Percentiles rank a stretch among this genome's conserved stretches.
These are phyloP conservation scores for Elaphomyces granulatus DNA, from an alignment of 495 filamentous ascomycete species.

Conservation along the genomic window DNA sequence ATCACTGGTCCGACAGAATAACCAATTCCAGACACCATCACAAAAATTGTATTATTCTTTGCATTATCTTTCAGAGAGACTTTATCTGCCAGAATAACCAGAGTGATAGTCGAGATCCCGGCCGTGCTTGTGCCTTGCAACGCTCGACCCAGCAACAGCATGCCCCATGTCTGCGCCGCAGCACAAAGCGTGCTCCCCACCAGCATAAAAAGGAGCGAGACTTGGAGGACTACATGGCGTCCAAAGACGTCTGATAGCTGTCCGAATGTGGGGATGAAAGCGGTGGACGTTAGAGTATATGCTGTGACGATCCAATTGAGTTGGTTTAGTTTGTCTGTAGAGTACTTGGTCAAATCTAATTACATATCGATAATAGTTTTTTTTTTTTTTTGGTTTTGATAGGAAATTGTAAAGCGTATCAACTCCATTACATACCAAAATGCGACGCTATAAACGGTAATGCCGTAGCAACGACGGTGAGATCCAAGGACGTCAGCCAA, in stretches of 20 bases:
- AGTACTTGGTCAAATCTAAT: too few species aligned
- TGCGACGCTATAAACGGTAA: conserved; percentile 43
- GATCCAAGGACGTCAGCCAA: conserved; percentile 37
- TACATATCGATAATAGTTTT: too few species aligned
- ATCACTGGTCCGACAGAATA: conserved; percentile 42
- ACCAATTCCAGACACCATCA: conserved; percentile 32
- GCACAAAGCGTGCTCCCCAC: conserved; percentile 38
- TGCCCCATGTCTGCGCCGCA: conserved; percentile 38
- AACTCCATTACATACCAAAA: conserved; percentile 38
- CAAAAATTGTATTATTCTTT: conserved; percentile 42
- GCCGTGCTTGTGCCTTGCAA: conserved; percentile 42
- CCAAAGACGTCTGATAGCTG: conserved; percentile 47
- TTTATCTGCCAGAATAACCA: conserved; percentile 41
- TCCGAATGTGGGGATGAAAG: conserved; percentile 47
- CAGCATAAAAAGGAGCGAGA: conserved; percentile 33
- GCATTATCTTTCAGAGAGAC: conserved; percentile 42
- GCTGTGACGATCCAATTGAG: conserved; percentile 51
- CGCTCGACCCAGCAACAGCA: conserved; percentile 42
- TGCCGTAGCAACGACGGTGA: conserved; percentile 46
- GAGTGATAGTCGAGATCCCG: conserved; percentile 38
- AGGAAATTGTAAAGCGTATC: neutral
- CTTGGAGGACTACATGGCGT: conserved; percentile 33
- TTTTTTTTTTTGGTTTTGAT: conserved; percentile 3
- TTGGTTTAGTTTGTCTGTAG: conserved; percentile 37
- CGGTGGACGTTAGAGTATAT: conserved; percentile 45